Evolutionary conservation across 2,329 filamentous ascomycete genomes (phyloP).

Genomic region (Microdochium nivale): DNA sequence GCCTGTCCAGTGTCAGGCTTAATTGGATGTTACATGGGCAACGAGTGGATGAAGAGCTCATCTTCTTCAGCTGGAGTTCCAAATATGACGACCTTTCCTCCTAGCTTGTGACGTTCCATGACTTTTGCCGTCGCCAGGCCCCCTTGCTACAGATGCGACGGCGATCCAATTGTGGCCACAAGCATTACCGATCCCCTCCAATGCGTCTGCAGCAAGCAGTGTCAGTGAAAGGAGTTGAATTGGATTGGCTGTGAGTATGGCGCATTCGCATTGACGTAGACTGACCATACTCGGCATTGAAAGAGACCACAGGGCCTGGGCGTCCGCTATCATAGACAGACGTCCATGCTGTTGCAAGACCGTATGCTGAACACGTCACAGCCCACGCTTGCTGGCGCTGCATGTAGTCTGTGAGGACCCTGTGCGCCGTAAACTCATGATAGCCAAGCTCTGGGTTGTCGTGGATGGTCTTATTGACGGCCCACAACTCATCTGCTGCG

Average conservation of each 20-base stretch:
- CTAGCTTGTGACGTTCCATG: slow-evolving; percentile 28
- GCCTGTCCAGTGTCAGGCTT: slow-evolving; percentile 13
- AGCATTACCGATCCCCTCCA: slow-evolving; percentile 41
- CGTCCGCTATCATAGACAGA: slow-evolving; percentile 37
- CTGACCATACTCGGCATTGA: slow-evolving; percentile 37
- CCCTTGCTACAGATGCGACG: slow-evolving; percentile 34
- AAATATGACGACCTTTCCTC: slow-evolving; percentile 35
- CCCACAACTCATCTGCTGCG: slow-evolving; percentile 29
- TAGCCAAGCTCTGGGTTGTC: slow-evolving; percentile 41
- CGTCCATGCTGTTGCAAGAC: slow-evolving; percentile 42
- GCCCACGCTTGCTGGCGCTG: slow-evolving; percentile 33
- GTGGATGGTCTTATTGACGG: slow-evolving; percentile 40
- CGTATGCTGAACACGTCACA: slow-evolving; percentile 41
- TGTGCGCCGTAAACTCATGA: slow-evolving; percentile 39
- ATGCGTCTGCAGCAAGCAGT: slow-evolving; percentile 27
- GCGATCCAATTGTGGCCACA: slow-evolving; percentile 49
- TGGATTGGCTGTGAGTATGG: not conserved
- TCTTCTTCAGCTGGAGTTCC: slow-evolving; percentile 47
- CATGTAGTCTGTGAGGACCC: slow-evolving; percentile 39
- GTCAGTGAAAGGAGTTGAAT: slow-evolving; percentile 5
- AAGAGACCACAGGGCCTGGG: slow-evolving; percentile 35
- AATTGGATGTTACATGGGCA: not conserved
- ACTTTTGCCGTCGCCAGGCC: slow-evolving; percentile 36
- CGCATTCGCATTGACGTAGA: not conserved
- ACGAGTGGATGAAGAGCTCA: slow-evolving; percentile 1